Percentiles rank a stretch among this genome's conserved stretches.
phyloP scores from a whole-genome alignment of 495 filamentous ascomycete species.

The Hypoxylon rickii region DNA sequence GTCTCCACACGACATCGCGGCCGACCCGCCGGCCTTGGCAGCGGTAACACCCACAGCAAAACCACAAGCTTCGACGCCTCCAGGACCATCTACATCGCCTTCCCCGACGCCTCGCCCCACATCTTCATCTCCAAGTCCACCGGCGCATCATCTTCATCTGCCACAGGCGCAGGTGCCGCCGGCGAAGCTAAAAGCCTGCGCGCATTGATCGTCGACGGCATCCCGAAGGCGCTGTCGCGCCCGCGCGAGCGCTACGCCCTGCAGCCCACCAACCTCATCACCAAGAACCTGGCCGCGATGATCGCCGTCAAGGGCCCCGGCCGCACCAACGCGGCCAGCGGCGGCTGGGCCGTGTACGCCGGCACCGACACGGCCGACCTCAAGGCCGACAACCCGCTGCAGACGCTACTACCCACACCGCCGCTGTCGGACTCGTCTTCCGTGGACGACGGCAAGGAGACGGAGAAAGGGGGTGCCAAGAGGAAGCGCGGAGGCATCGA shows the following conservation, averaged over 20 bases:
- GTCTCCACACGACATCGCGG: conserved; percentile 42
- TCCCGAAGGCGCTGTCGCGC: conserved; percentile 77
- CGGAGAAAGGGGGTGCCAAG: not conserved
- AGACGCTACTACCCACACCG: conserved; percentile 49
- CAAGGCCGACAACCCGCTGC: conserved; percentile 61
- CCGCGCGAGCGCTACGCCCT: conserved; percentile 70
- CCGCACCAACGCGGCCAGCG: conserved; percentile 67
- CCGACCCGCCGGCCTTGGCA: conserved; percentile 32
- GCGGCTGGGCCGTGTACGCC: conserved; percentile 79
- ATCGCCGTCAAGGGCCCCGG: conserved; percentile 67
- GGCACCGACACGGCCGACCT: conserved; percentile 53
- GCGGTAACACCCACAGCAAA: not conserved
- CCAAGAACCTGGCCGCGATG: conserved; percentile 69
- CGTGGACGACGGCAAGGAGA: conserved; percentile 29
- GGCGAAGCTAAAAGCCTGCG: conserved; percentile 67
- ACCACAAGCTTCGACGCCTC: conserved; percentile 56
- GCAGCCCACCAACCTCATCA: conserved; percentile 65
- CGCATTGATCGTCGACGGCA: conserved; percentile 69
- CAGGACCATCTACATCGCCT: conserved; percentile 73
- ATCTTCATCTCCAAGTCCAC: conserved; percentile 69
- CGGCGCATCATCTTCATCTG: conserved; percentile 27
- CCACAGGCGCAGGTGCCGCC: conserved; percentile 12
- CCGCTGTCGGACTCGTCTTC: conserved; percentile 42
- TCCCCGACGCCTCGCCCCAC: conserved; percentile 75
- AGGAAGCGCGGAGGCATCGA: conserved; percentile 27